phyloP scores from a whole-genome alignment of 257 asterid species.

The Solanum piurae region DNA sequence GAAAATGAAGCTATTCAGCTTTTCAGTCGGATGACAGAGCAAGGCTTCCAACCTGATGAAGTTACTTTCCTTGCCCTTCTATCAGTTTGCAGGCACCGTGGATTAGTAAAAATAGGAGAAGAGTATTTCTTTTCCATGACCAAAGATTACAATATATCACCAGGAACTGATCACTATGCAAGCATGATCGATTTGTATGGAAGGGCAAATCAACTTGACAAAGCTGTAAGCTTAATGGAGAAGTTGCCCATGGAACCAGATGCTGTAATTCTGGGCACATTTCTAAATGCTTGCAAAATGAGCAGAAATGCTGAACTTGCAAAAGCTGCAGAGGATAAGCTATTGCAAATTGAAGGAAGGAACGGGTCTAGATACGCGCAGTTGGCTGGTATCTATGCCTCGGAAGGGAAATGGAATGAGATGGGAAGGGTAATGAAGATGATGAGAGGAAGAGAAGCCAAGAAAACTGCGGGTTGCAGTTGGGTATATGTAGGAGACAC shows the following conservation, averaged over 20 bases:
- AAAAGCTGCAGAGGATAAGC: constrained; percentile 45
- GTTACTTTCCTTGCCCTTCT: constrained; percentile 72
- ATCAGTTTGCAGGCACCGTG: constrained; percentile 83
- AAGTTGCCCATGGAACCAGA: constrained; percentile 57
- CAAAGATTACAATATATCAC: constrained; percentile 38
- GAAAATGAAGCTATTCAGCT: constrained; percentile 45
- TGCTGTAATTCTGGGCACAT: constrained; percentile 52
- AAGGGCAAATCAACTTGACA: constrained; percentile 63
- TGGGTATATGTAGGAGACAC: constrained; percentile 53
- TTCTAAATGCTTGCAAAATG: constrained; percentile 65
- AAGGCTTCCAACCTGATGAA: constrained; percentile 51
- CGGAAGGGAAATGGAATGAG: constrained; percentile 73
- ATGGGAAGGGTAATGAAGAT: constrained; percentile 77
- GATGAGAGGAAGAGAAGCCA: constrained; percentile 68
- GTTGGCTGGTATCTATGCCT: constrained; percentile 73
- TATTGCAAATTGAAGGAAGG: constrained; percentile 42
- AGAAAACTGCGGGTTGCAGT: constrained; percentile 74
- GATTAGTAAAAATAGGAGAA: constrained; percentile 60
- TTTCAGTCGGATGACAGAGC: constrained; percentile 44
- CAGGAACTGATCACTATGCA: constrained; percentile 80
- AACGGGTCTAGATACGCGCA: constrained; percentile 67
- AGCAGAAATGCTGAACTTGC: constrained; percentile 57
- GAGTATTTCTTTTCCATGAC: constrained; percentile 58
- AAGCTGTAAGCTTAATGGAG: constrained; percentile 52
- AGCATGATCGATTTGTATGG: constrained; percentile 95